Evolutionary conservation across 1,284 basidiomycete species (phyloP).

Genomic region (Fomitopsis pinicola): DNA sequence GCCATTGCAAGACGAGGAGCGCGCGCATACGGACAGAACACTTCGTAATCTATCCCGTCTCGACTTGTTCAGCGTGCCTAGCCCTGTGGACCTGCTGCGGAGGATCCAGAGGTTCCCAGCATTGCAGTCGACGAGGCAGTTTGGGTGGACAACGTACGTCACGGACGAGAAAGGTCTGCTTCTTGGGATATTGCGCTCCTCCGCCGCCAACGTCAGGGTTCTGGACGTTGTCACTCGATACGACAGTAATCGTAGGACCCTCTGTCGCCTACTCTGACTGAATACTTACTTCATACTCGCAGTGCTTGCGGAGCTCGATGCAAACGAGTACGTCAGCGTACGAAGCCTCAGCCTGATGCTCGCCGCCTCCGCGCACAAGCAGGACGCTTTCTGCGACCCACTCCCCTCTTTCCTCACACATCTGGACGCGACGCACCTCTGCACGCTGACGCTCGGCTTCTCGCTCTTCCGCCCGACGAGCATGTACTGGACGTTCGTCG

Average conservation of each 20-base stretch:
- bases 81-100: not conserved
- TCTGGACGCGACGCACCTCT: not conserved
- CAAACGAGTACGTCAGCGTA: not conserved
- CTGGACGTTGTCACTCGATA: not conserved
- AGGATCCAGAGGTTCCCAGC: not conserved
- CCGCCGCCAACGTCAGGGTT: not conserved
- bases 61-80: not conserved
- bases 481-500: constrained; percentile 1
- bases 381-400: not conserved
- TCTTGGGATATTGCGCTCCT: not conserved
- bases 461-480: not conserved
- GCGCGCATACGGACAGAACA: not conserved
- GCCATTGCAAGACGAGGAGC: not conserved
- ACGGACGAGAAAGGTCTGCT: not conserved
- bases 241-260: not conserved
- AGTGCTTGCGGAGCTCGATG: not conserved
- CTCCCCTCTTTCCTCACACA: not conserved
- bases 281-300: too few relatives aligned
- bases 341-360: not conserved
- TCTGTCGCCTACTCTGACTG: too few relatives aligned
- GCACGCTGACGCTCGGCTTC: not conserved
- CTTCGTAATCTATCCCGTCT: not conserved
- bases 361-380: not conserved
- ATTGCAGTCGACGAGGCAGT: not conserved
- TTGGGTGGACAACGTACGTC: not conserved